Evolutionary conservation across 1,284 basidiomycete species (phyloP).

Genomic region (Heterobasidion occidentale): DNA sequence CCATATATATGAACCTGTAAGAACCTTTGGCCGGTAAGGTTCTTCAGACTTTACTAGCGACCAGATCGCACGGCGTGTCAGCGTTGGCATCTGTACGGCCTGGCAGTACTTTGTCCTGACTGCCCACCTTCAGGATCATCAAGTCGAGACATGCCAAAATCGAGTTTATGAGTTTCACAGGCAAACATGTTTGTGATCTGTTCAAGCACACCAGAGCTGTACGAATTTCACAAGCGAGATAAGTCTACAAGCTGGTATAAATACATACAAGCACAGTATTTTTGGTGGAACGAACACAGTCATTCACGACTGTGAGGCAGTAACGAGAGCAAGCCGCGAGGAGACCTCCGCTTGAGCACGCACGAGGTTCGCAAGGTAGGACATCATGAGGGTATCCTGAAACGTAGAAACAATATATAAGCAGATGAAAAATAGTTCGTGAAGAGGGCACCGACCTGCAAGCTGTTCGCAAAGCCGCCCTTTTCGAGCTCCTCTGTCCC

Average conservation of each 20-base stretch:
- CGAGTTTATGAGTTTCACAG: no score
- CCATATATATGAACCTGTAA: no score
- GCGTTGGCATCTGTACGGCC: no score
- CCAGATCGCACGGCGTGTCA: no score
- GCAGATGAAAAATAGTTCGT: not conserved
- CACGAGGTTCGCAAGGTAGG: conserved; percentile 92
- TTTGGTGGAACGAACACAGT: not conserved
- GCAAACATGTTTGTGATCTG: no score
- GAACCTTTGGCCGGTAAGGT: no score
- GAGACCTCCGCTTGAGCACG: conserved; percentile 93
- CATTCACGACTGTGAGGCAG: conserved; percentile 1
- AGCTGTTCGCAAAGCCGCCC: conserved; percentile 66
- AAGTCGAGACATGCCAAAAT: no score
- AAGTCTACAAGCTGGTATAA: not conserved
- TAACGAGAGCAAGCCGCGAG: conserved; percentile 78
- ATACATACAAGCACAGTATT: not conserved
- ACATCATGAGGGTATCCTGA: conserved; percentile 89
- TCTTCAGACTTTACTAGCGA: no score
- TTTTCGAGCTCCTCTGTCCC: conserved; percentile 61
- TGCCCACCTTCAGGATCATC: no score
- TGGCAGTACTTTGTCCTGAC: no score
- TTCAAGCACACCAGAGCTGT: no score
- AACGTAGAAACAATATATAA: not conserved
- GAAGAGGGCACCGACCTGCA: conserved; percentile 46
- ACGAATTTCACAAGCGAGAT: no score